phyloP scores from a whole-genome alignment of 768 basidiomycete species.

The Royoungia palumana region DNA sequence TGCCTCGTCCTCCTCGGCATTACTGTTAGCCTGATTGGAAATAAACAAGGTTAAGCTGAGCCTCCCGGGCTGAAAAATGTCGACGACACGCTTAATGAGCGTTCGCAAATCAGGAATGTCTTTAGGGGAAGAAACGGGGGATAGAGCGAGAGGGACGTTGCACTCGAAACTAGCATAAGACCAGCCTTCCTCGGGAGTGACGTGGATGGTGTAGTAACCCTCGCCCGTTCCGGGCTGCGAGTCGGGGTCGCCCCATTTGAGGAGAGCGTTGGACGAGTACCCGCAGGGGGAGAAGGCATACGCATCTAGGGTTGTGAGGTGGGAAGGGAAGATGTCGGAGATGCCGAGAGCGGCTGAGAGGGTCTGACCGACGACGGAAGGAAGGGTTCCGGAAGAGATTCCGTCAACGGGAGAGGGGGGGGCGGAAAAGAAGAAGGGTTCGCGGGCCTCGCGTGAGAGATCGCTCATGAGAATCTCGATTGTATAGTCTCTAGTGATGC shows the following conservation, averaged over 20 bases:
- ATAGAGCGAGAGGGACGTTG: conserved; percentile 72
- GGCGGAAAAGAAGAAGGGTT: conserved; percentile 65
- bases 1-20: conserved; percentile 42
- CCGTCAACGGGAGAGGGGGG: conserved; percentile 47
- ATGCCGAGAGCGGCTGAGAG: conserved; percentile 78
- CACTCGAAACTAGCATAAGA: conserved; percentile 99
- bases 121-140: conserved; percentile 27
- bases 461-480: conserved; percentile 98
- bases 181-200: conserved; percentile 97
- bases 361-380: conserved; percentile 27
- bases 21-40: conserved; percentile 54
- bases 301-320: conserved; percentile 82
- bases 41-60: conserved; percentile 90
- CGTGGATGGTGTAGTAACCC: conserved; percentile 98
- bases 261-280: conserved; percentile 90
- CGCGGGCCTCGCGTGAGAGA: conserved; percentile 70
- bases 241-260: conserved; percentile 49
- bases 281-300: conserved; percentile 96
- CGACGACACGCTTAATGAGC: conserved; percentile 83
- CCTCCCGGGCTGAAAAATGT: conserved; percentile 87
- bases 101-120: conserved; percentile 72
- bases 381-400: conserved; percentile 38
- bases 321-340: conserved; percentile 72
- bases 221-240: conserved; percentile 47
- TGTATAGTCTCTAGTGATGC: conserved; percentile 71